Conservation (phyloP, 768 basidiomycete species). For the Lentinula edodes region DNA sequence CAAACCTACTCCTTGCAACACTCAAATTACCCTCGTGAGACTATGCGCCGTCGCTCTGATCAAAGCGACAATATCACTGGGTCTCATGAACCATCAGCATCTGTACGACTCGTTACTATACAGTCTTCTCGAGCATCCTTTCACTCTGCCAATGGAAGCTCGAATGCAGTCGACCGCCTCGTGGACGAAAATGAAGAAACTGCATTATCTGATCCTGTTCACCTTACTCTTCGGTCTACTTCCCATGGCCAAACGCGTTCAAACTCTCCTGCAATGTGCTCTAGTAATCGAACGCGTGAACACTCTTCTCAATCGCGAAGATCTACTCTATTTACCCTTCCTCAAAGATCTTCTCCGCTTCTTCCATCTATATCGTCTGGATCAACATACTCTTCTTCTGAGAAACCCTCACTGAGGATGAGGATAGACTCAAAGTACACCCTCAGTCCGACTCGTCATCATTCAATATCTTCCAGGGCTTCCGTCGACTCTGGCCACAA, state of each 20-base stretch:
- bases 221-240: not conserved
- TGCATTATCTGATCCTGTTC: not conserved
- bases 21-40: not conserved
- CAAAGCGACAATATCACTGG: not conserved
- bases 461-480: not conserved
- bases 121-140: not conserved
- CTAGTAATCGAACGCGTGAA: not conserved
- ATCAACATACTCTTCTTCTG: not conserved
- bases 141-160: not conserved
- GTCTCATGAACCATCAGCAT: not conserved
- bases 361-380: not conserved
- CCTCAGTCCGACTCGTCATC: not conserved
- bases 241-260: not conserved
- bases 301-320: not conserved
- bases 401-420: not conserved
- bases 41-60: not conserved
- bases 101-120: not conserved
- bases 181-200: not conserved
- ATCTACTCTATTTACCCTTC: not conserved
- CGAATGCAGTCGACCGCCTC: not conserved
- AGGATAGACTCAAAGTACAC: not conserved
- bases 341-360: not conserved
- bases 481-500: not conserved
- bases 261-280: not conserved
- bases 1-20: not conserved